Base-by-base conservation (phyloP, 2,329 filamentous ascomycete species). In the Rutstroemia sp. region DNA sequence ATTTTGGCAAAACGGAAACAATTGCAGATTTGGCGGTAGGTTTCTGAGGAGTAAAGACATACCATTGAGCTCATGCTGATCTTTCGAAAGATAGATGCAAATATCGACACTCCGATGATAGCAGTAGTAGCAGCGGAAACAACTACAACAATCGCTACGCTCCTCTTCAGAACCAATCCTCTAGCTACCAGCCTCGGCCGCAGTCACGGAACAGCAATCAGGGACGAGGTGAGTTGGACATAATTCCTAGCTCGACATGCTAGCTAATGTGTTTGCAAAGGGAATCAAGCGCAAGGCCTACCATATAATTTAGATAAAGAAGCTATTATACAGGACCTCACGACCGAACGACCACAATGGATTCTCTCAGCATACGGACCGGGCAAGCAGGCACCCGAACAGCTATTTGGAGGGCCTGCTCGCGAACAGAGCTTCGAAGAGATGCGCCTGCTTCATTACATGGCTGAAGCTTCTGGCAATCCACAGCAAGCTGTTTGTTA, bases 391-490 rank as follows among this genome's bases (percentile, higher is more conserved):
- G 83, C 87, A 1, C 92, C 92, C 0, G 82, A 83, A 17, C 90
- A 96, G 71, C 78, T 96, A 1, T 92, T 96, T 65, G 90, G 90
- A 52, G 91, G 90, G 1, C 79, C 78, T 46, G 77, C 82, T 5
- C 80, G 91, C 17, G 92, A 97, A 70, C 87, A 91, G 70, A 95
- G 90, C 66, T 87, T 88, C 42, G 92, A 97, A 70, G 92, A 97
- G 72, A 80, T 95, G 69, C 81, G 91, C 50, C 69, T 92, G n/a
- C 83, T 88, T 21, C 86, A 90, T 67, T 92, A 92, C 67, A 75
- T 84, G 52, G 81, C 81, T 2, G 74, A 77, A 42, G 78, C 81
- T 8, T 67, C 78, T 7, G 87, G 88, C 1, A 87, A 84, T 56
- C 71, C 76, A 51, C 70, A 78, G 76, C 65, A 75, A 76, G 68